These are phyloP conservation scores for Imleria badia DNA, from an alignment of 768 basidiomycete species.

Conservation along the genomic window DNA sequence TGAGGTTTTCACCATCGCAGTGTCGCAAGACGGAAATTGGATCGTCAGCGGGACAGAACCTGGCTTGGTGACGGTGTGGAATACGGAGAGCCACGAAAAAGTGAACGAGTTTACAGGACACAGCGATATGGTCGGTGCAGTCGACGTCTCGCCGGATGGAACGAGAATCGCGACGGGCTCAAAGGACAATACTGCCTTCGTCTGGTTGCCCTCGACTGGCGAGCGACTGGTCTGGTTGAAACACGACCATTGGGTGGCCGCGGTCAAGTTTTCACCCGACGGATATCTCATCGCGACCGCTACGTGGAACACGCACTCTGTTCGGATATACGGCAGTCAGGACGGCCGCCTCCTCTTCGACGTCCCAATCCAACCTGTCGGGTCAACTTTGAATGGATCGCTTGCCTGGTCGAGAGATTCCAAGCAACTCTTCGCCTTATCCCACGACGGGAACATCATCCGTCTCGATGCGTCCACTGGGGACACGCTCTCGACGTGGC, in stretches of 20 bases:
- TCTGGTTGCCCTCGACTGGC: not conserved
- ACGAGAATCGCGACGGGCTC: not conserved
- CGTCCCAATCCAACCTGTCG: not conserved
- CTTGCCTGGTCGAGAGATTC: not conserved
- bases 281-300: not conserved
- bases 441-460: not conserved
- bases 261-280: not conserved
- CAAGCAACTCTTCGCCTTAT: not conserved
- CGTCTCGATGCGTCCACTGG: not conserved
- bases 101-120: not conserved
- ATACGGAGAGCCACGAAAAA: too few relatives aligned
- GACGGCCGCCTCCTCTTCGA: not conserved
- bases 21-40: too few relatives aligned
- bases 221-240: not conserved
- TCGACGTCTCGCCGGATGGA: constrained; percentile 8
- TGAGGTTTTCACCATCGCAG: too few relatives aligned
- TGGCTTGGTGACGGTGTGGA: too few relatives aligned
- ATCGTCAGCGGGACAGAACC: too few relatives aligned
- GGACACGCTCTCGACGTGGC: not conserved
- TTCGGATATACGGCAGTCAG: not conserved
- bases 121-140: not conserved
- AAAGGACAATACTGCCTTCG: not conserved
- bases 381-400: not conserved
- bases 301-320: not conserved
- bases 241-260: not conserved